Evolutionary conservation across 2,329 filamentous ascomycete species (phyloP), one percentile per base, ranked within the genome.

Genomic region (Waltergamsia citrina): DNA sequence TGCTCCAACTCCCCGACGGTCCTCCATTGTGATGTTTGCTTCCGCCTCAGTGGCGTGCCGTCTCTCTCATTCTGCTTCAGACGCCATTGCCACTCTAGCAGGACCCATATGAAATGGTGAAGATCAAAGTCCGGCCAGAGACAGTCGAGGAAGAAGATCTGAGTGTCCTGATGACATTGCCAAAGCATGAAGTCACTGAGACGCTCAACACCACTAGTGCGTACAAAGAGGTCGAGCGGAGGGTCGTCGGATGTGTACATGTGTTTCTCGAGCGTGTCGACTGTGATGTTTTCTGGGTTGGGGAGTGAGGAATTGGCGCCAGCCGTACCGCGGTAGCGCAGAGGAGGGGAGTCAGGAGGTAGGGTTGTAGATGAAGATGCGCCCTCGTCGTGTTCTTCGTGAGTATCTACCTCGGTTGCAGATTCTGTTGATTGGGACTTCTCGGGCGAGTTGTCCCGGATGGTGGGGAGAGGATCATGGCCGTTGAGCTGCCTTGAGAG

Each of bases 151-250:
- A 96, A 98, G 39, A 93, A 85, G 43, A 98, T 82, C 39, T 94
- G 83, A 0, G 92, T 95, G 42, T 90, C 71, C 51, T 94, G 77
- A 52, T 96, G 88, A 48, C 85, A 92, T 59, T 98, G 92, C 92
- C 92, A 98, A 22, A 98, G 77, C 88, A 98, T 92, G 49, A 96
- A 98, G 55, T 98, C 92, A 52, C 87, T 95, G 38, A 98, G 65
- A 32, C 92, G 74, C 56, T 88, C 82, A 11, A 98, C 92, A 19
- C 88, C 90, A 41, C 87, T 95, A 5, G 92, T 98, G 33, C 92
- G 78, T 33, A 98, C 73, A 35, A 98, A 78, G 10, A 98, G 71
- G 51, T 98, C 92, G 27, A 96, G 65, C 1, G 92, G 92, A 12
- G 92, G 92, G 41, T 84, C 80, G 34, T 78, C 76, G 32, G 81